Conservation (phyloP, 1,284 basidiomycete genomes). For the Puccinia polysora region DNA sequence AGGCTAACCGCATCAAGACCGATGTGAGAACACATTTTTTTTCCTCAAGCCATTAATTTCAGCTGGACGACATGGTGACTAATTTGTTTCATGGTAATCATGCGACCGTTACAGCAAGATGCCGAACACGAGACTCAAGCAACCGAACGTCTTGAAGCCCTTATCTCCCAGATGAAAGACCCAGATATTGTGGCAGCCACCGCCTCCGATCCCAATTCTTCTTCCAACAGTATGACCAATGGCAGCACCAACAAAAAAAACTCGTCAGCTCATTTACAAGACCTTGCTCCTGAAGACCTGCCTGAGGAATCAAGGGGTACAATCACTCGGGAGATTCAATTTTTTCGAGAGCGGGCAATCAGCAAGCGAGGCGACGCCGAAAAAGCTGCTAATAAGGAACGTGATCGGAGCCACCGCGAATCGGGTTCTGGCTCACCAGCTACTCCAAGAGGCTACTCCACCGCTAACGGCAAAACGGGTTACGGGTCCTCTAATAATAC, state of each 20-base stretch:
- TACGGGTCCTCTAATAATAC: conserved; percentile 43
- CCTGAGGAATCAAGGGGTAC: conserved; percentile 49
- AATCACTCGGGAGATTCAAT: conserved; percentile 50
- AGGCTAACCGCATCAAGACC: conserved; percentile 46
- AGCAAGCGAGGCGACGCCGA: conserved; percentile 47
- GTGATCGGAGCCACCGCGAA: conserved; percentile 43
- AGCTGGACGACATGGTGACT: not conserved
- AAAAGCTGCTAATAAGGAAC: conserved; percentile 43
- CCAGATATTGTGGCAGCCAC: conserved; percentile 36
- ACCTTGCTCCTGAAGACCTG: conserved; percentile 51
- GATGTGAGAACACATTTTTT: conserved; percentile 45
- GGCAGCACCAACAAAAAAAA: conserved; percentile 21
- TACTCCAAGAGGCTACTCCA: conserved; percentile 27
- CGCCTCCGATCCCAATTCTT: conserved; percentile 19
- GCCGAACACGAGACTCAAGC: conserved; percentile 41
- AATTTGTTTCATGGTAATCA: not conserved
- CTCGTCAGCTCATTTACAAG: conserved; percentile 48
- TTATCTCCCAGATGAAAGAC: conserved; percentile 44
- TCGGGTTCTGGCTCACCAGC: conserved; percentile 38
- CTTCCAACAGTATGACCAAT: conserved; percentile 23
- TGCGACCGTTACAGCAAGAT: conserved; percentile 30
- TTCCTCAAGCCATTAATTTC: not conserved
- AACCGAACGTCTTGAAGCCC: conserved; percentile 37
- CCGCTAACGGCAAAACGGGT: conserved; percentile 25
- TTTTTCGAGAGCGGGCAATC: conserved; percentile 50